These are phyloP conservation scores for Calocybe cyanea DNA, from an alignment of 768 basidiomycete species.

Conservation along the genomic window DNA sequence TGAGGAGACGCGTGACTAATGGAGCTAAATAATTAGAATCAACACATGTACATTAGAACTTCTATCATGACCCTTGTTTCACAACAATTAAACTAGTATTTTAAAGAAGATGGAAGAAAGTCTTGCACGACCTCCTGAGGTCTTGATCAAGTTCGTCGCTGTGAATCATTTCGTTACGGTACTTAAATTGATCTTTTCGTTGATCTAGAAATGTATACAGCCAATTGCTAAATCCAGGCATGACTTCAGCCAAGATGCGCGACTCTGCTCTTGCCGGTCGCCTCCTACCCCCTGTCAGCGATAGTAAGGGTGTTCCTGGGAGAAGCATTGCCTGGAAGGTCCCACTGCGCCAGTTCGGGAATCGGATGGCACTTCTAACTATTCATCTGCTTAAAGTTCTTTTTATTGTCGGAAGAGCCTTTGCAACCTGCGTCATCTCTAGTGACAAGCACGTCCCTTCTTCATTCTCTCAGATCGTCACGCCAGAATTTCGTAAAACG, in stretches of 20 bases:
- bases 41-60: no score
- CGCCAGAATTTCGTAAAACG: slow-evolving; percentile 56
- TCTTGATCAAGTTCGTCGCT: slow-evolving; percentile 17
- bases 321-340: slow-evolving; percentile 89
- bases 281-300: slow-evolving; percentile 42
- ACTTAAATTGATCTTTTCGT: slow-evolving; percentile 1
- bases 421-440: slow-evolving; percentile 45
- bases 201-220: slow-evolving; percentile 36
- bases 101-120: slow-evolving; percentile 12
- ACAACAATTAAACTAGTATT: slow-evolving; percentile 2
- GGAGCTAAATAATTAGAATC: no score
- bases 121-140: slow-evolving; percentile 9
- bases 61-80: no score
- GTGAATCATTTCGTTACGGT: slow-evolving; percentile 13
- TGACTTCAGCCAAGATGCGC: slow-evolving; percentile 58
- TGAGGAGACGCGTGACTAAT: slow-evolving; percentile 23
- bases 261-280: slow-evolving; percentile 63
- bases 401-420: slow-evolving; percentile 65
- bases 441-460: slow-evolving; percentile 29
- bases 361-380: slow-evolving; percentile 14
- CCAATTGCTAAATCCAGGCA: slow-evolving; percentile 47
- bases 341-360: slow-evolving; percentile 13
- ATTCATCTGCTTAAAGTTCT: slow-evolving; percentile 44
- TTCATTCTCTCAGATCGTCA: slow-evolving; percentile 41
- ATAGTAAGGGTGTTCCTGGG: slow-evolving; percentile 53